Evolutionary conservation across 768 basidiomycete genomes (phyloP).

Genomic region (Auricularia cornea): DNA sequence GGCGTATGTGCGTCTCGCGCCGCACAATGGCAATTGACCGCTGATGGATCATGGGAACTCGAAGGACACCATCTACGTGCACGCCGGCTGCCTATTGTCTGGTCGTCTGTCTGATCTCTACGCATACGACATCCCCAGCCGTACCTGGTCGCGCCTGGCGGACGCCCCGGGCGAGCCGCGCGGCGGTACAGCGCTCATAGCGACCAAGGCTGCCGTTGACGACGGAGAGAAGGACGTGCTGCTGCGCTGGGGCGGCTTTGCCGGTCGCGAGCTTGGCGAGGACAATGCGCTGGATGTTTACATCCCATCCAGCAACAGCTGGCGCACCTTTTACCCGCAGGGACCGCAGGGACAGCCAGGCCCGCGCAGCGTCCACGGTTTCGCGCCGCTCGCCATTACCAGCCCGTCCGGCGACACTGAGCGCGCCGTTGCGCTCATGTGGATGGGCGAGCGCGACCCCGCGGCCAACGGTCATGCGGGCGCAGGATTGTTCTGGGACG

Average conservation of each 20-base stretch:
- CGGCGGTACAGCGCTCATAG: constrained; percentile 33
- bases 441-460: constrained; percentile 29
- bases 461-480: constrained; percentile 31
- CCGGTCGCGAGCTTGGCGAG: constrained; percentile 28
- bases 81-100: constrained; percentile 32
- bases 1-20: constrained; percentile 16
- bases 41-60: background rate
- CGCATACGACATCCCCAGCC: constrained; percentile 22
- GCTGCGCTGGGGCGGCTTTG: constrained; percentile 35
- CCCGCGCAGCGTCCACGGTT: constrained; percentile 28
- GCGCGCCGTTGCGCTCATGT: constrained; percentile 21
- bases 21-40: background rate
- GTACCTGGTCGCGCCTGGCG: constrained; percentile 25
- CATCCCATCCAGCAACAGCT: constrained; percentile 16
- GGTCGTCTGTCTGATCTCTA: constrained; percentile 31
- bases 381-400: constrained; percentile 20
- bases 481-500: constrained; percentile 33
- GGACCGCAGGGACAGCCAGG: constrained; percentile 24
- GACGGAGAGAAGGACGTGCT: constrained; percentile 16
- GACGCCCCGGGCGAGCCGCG: constrained; percentile 31
- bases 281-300: constrained; percentile 28
- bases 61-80: constrained; percentile 28
- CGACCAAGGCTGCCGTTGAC: constrained; percentile 10
- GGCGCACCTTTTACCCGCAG: constrained; percentile 17
- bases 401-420: constrained; percentile 5